A percentile compares a stretch with the other conserved stretches of the same genome.
phyloP scores from a whole-genome alignment of 495 filamentous ascomycete genomes.

The Aspergillus biplanus region DNA sequence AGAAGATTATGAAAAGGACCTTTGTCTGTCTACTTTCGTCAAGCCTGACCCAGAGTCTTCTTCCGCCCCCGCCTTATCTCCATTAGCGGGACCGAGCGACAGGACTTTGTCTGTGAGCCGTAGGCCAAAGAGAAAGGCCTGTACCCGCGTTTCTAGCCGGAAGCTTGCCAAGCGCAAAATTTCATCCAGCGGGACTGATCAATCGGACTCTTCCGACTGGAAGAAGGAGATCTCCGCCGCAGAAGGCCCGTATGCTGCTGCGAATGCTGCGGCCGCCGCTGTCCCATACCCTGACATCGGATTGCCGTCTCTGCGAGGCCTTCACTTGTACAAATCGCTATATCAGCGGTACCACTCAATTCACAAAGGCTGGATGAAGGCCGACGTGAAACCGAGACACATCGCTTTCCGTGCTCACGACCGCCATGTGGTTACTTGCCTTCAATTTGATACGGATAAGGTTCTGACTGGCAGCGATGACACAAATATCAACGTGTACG shows the following conservation, averaged over 20 bases:
- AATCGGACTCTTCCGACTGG: constrained; percentile 46
- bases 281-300: constrained; percentile 83
- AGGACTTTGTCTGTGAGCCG: constrained; percentile 35
- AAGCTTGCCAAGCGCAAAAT: constrained; percentile 62
- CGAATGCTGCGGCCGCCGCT: constrained; percentile 76
- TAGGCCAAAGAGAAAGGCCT: constrained; percentile 59
- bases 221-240: constrained; percentile 47
- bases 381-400: constrained; percentile 84
- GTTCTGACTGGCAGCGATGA: constrained; percentile 98
- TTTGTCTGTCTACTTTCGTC: constrained; percentile 56
- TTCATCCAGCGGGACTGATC: constrained; percentile 45
- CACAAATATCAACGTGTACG: constrained; percentile 97
- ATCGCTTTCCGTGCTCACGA: constrained; percentile 96
- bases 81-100: constrained; percentile 34
- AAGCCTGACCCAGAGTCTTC: constrained; percentile 52
- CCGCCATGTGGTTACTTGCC: constrained; percentile 93
- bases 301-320: constrained; percentile 71
- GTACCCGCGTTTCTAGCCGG: constrained; percentile 44
- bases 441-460: constrained; percentile 97
- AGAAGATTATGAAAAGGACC: constrained; percentile 78
- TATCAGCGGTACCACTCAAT: constrained; percentile 92
- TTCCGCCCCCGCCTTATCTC: constrained; percentile 23
- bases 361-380: constrained; percentile 85
- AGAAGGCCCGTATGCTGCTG: constrained; percentile 85
- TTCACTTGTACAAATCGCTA: constrained; percentile 95